These are phyloP conservation scores for Sideroxylon spinosum DNA, from an alignment of 179 eudicot genomes.

Conservation along the genomic window DNA sequence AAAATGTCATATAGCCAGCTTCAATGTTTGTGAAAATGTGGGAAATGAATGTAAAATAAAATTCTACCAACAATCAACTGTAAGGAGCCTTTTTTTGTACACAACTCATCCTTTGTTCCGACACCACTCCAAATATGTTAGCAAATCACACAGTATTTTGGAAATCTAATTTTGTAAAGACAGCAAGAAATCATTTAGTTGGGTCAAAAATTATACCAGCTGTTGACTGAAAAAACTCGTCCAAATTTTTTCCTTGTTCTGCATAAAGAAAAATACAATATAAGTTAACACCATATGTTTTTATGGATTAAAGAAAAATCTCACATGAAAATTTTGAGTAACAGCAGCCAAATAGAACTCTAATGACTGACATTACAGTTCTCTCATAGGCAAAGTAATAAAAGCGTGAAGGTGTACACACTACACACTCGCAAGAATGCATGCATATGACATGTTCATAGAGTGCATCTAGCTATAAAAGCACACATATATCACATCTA, in stretches of 20 bases:
- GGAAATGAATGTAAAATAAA: background rate
- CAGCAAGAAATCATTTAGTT: background rate
- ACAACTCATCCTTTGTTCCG: background rate
- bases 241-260: conserved; percentile 91
- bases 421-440: too few species aligned
- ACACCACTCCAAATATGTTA: background rate
- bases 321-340: background rate
- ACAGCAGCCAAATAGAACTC: background rate
- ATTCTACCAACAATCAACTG: too few species aligned
- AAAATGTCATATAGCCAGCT: background rate
- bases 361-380: background rate
- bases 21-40: background rate
- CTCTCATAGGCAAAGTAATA: too few species aligned
- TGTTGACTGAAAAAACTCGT: conserved; percentile 91
- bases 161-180: background rate
- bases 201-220: conserved; percentile 48
- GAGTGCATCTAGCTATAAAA: background rate
- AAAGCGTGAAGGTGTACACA: too few species aligned
- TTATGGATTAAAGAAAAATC: background rate
- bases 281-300: conserved; percentile 6
- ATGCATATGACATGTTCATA: too few species aligned
- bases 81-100: too few species aligned
- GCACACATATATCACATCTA: background rate
- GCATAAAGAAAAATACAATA: conserved; percentile 25
- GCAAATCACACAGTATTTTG: background rate